Percentiles rank a stretch among this genome's conserved stretches.
These are phyloP conservation scores for Cardamine chenopodiifolia DNA, from an alignment of 345 rosid species.

Conservation along the genomic window DNA sequence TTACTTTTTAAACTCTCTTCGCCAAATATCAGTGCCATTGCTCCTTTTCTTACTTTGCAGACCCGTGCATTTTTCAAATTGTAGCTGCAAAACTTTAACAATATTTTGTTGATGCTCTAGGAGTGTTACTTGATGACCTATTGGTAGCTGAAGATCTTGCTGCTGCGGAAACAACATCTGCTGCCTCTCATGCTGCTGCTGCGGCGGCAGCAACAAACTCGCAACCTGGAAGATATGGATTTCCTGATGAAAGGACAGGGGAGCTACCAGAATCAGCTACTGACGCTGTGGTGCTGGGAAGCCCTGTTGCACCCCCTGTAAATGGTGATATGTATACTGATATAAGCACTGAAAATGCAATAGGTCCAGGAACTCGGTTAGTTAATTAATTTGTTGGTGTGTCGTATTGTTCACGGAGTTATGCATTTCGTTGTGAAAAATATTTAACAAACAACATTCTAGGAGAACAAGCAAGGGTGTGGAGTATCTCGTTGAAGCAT, in stretches of 20 bases:
- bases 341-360: slow-evolving; percentile 89
- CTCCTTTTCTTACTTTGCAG: slow-evolving; percentile 22
- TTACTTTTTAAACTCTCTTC: too few relatives aligned
- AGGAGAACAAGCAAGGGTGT: slow-evolving; percentile 94
- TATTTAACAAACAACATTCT: slow-evolving; percentile 32
- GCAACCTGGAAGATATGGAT: slow-evolving; percentile 76
- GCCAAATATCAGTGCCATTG: background rate
- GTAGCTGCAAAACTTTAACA: slow-evolving; percentile 11
- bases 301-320: slow-evolving; percentile 92
- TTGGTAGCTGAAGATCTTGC: slow-evolving; percentile 97
- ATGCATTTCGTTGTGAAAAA: slow-evolving; percentile 9
- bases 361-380: slow-evolving; percentile 81
- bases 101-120: slow-evolving; percentile 47
- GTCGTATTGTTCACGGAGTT: background rate
- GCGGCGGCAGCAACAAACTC: slow-evolving; percentile 79
- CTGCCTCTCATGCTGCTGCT: slow-evolving; percentile 95
- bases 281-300: slow-evolving; percentile 87
- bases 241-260: slow-evolving; percentile 79
- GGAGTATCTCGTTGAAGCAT: slow-evolving; percentile 93
- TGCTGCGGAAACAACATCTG: slow-evolving; percentile 87
- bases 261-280: slow-evolving; percentile 67
- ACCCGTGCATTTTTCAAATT: background rate
- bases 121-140: slow-evolving; percentile 96
- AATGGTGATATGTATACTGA: slow-evolving; percentile 95
- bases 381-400: slow-evolving; percentile 23